Percentiles rank a stretch among this genome's conserved stretches.
These are phyloP conservation scores for Trametes cubensis DNA, from an alignment of 768 basidiomycete genomes.

Conservation along the genomic window DNA sequence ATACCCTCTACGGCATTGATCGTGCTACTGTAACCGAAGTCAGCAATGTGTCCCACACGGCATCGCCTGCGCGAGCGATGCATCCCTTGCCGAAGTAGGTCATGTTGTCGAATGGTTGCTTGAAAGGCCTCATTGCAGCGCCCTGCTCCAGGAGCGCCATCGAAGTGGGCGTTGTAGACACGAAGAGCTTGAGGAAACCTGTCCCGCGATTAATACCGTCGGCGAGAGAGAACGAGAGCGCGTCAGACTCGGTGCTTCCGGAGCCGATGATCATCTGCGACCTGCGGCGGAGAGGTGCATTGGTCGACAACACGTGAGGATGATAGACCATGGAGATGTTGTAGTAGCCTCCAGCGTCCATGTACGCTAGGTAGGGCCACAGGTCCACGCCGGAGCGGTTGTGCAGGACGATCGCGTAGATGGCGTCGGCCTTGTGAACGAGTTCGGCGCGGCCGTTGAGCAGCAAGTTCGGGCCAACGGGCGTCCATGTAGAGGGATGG, in stretches of 20 bases:
- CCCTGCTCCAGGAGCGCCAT: slow-evolving; percentile 55
- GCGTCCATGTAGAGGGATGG: slow-evolving; percentile 47
- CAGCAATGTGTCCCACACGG: slow-evolving; percentile 37
- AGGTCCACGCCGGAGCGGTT: slow-evolving; percentile 55
- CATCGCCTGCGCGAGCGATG: slow-evolving; percentile 18
- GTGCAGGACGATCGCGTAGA: slow-evolving; percentile 52
- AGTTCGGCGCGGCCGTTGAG: slow-evolving; percentile 52
- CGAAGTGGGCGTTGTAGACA: slow-evolving; percentile 53
- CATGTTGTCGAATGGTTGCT: neutral
- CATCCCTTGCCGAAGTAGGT: neutral
- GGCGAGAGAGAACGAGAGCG: slow-evolving; percentile 47
- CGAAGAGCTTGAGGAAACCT: slow-evolving; percentile 61
- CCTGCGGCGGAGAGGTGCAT: slow-evolving; percentile 48
- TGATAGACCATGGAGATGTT: slow-evolving; percentile 59
- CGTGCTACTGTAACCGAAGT: slow-evolving; percentile 35
- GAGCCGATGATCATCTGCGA: slow-evolving; percentile 46
- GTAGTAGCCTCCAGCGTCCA: slow-evolving; percentile 61
- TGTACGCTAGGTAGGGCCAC: slow-evolving; percentile 65
- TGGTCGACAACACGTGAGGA: slow-evolving; percentile 40
- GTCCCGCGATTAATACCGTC: slow-evolving; percentile 43
- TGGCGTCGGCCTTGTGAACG: slow-evolving; percentile 39
- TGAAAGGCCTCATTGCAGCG: slow-evolving; percentile 16
- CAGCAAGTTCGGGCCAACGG: slow-evolving; percentile 50
- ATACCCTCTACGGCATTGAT: neutral
- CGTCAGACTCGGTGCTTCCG: slow-evolving; percentile 47